Percentiles rank a stretch among this genome's conserved stretches.
Evolutionary conservation across 805 yeast genomes (phyloP).

Genomic region (Hanseniaspora thailandica): DNA sequence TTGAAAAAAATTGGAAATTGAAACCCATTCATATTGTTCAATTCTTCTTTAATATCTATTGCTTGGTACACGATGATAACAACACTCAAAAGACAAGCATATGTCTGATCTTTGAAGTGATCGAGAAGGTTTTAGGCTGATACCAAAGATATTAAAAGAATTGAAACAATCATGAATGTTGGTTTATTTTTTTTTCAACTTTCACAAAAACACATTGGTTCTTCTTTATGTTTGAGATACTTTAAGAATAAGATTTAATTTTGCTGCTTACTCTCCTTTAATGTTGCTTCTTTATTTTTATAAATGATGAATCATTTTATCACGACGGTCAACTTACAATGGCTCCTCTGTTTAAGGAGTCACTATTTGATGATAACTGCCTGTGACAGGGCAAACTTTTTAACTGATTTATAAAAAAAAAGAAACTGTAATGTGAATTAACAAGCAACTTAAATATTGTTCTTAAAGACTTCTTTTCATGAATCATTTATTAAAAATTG

Average conservation of each 20-base stretch:
- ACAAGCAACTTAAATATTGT: background rate
- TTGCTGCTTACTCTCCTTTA: slow-evolving; percentile 4
- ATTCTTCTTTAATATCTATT: slow-evolving; percentile 23
- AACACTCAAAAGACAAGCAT: slow-evolving; percentile 78
- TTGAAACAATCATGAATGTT: slow-evolving; percentile 19
- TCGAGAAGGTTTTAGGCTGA: slow-evolving; percentile 17
- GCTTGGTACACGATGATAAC: slow-evolving; percentile 59
- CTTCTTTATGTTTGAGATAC: slow-evolving; percentile 14
- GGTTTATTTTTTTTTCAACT: slow-evolving; percentile 9
- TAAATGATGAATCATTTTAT: slow-evolving; percentile 48
- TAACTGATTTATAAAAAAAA: slow-evolving; percentile 9
- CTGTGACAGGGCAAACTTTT: slow-evolving; percentile 60
- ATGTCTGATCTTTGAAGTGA: slow-evolving; percentile 61
- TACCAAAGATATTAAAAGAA: slow-evolving; percentile 21
- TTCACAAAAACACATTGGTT: slow-evolving; percentile 4
- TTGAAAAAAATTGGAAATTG: background rate
- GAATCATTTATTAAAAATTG: background rate
- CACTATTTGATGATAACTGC: slow-evolving; percentile 60
- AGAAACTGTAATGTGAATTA: no score
- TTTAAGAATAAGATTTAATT: slow-evolving; percentile 17
- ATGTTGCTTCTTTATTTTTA: background rate
- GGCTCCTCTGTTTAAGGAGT: slow-evolving; percentile 34
- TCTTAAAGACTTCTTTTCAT: background rate
- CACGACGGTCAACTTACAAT: slow-evolving; percentile 64
- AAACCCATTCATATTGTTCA: slow-evolving; percentile 14